These are phyloP conservation scores for Cystobasidium onofrii DNA, from an alignment of 768 basidiomycete genomes.

Conservation along the genomic window DNA sequence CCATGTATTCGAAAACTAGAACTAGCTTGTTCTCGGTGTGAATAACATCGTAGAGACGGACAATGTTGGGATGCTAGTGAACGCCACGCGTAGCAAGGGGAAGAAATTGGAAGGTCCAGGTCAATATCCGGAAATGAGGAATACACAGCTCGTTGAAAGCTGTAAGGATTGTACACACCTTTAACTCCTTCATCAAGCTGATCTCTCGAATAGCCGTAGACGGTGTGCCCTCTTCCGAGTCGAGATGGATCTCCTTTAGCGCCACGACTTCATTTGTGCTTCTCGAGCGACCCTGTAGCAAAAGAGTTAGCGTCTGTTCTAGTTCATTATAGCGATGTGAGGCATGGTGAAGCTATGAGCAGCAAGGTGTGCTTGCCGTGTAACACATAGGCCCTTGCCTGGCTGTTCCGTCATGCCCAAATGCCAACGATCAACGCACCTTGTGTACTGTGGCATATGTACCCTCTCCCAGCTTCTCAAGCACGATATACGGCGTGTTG, in stretches of 20 bases:
- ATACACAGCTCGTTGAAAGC: too few species aligned
- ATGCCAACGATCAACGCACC: conserved; percentile 39
- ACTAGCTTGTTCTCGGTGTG: conserved; percentile 97
- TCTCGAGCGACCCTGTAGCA: conserved; percentile 70
- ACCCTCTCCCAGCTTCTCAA: conserved; percentile 50
- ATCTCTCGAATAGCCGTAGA: conserved; percentile 98
- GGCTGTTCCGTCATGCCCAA: not conserved
- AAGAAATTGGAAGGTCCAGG: too few species aligned
- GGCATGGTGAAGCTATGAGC: too few species aligned
- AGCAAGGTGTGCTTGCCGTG: not conserved
- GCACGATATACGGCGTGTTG: conserved; percentile 51
- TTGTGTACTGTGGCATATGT: conserved; percentile 50
- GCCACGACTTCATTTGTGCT: conserved; percentile 99
- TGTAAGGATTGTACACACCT: conserved; percentile 43
- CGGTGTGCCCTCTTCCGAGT: conserved; percentile 97
- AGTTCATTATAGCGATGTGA: not conserved
- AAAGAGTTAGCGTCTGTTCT: too few species aligned
- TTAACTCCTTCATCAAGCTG: conserved; percentile 97
- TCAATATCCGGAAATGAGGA: too few species aligned
- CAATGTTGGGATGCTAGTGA: conserved; percentile 79
- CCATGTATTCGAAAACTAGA: conserved; percentile 96
- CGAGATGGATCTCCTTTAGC: conserved; percentile 96
- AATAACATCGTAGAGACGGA: conserved; percentile 95
- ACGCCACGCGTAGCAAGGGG: not conserved
- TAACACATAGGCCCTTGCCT: not conserved